Evolutionary conservation across 345 rosid genomes (phyloP), one percentile per base, ranked within the genome.

Genomic region (Xanthoceras sorbifolium): DNA sequence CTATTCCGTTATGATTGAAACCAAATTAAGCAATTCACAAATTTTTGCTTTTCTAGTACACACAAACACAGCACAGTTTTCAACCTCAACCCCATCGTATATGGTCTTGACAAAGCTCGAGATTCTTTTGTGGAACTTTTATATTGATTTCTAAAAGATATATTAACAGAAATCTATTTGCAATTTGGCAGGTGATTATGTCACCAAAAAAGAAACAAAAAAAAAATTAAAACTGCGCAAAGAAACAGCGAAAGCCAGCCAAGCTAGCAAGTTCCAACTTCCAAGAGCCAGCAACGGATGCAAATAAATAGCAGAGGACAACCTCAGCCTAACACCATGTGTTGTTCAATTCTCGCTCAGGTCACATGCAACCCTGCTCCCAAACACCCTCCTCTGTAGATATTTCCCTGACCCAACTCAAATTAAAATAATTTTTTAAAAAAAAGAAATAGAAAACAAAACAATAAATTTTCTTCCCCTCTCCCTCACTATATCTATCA

Each of bases 161-260:
- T 81, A 79, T 64, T 74, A 50, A 80, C 80, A 76, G 59, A 40
- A 54, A 36, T 50, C 4, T 77, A 77, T 77, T 75, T 82, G 78
- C 84, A 82, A 48, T 62, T 83, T 79, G 71, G 54, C 78, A 79
- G 61, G 75, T 65, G 40, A 55, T 54, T 9, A 48, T 66, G 71
- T 42, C 57, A 11, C 26, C 7, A 36, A 46, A 23, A 57, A 62
- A 40, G 29, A 31, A 23, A n/a, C n/a, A 64, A 11, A 17, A 10
- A 11, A 15, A 25, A 4, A 78, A 25, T 34, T 1, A 28, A 5
- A 40, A 59, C 60, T 48, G 79, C 77, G 72, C 71, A 23, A 15
- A 70, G 6, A 59, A 34, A 67, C 42, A 34, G 14, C 15, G 25
- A 67, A 65, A 42, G 23, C 60, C 48, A 4, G 9, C 34, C 1